Conservation (phyloP, 768 basidiomycete species). For the Leccinum barrowsii region DNA sequence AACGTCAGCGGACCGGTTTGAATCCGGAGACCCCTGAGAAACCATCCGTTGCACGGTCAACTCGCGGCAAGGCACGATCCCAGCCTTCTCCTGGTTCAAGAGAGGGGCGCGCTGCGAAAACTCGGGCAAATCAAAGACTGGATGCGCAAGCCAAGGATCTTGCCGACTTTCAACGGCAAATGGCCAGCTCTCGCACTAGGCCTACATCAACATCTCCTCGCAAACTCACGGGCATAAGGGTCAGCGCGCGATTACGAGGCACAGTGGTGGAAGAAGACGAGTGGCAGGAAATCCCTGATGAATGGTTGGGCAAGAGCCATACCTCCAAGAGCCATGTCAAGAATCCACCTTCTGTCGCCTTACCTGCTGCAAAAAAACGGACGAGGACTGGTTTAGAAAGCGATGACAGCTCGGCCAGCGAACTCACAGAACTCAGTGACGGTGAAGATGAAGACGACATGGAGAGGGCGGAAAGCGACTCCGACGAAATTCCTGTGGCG, state of each 20-base stretch:
- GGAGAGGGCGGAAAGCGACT: constrained; percentile 14
- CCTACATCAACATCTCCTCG: constrained; percentile 22
- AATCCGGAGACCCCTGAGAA: not conserved
- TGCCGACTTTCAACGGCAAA: constrained; percentile 56
- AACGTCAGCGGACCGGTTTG: constrained; percentile 26
- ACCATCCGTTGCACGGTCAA: constrained; percentile 8
- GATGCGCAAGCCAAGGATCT: constrained; percentile 68
- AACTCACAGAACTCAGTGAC: constrained; percentile 71
- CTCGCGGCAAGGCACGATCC: constrained; percentile 14
- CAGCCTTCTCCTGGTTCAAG: constrained; percentile 33
- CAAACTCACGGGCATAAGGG: constrained; percentile 50
- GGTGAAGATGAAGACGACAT: constrained; percentile 32
- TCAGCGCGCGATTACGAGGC: constrained; percentile 65
- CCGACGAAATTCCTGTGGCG: not conserved
- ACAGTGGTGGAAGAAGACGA: constrained; percentile 49
- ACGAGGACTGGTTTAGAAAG: constrained; percentile 57
- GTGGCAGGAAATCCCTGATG: constrained; percentile 79
- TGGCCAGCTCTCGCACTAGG: constrained; percentile 12
- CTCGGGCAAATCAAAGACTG: constrained; percentile 65
- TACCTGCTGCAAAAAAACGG: constrained; percentile 8
- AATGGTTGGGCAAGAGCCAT: constrained; percentile 47
- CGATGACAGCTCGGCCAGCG: constrained; percentile 63
- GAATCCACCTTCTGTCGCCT: constrained; percentile 5
- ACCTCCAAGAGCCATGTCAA: constrained; percentile 16
- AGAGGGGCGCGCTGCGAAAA: constrained; percentile 63